A percentile compares a stretch with the other conserved stretches of the same genome.
phyloP scores from a whole-genome alignment of 1,284 basidiomycete genomes.

The Leccinum variabile region DNA sequence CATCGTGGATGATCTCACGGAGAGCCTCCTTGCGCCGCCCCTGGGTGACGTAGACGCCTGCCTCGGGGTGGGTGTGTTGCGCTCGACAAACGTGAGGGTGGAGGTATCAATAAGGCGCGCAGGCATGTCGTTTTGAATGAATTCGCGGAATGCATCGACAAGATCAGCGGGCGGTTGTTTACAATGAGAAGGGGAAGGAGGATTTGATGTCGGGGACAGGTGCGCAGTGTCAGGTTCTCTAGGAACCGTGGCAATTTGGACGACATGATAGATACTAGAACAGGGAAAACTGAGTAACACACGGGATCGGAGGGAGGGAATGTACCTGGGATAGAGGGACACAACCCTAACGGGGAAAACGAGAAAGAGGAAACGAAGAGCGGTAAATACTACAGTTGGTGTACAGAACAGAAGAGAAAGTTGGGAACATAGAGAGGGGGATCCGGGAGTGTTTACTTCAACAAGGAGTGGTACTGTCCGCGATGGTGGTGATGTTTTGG shows the following conservation, averaged over 20 bases:
- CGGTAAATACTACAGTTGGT: not conserved
- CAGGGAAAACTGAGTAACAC: not conserved
- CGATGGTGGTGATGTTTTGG: not conserved
- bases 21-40: constrained; percentile 12
- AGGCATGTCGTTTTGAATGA: constrained; percentile 29
- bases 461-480: not conserved
- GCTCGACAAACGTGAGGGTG: constrained; percentile 25
- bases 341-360: not conserved
- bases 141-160: not conserved
- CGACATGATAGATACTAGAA: not conserved
- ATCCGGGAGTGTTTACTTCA: not conserved
- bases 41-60: constrained; percentile 15
- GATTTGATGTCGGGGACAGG: not conserved
- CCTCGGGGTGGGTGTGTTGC: constrained; percentile 1
- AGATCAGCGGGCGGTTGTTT: not conserved
- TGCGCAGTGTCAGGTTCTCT: constrained; percentile 47
- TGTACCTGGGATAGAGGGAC: not conserved
- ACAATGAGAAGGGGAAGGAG: not conserved
- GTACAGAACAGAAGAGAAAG: not conserved
- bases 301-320: not conserved
- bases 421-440: not conserved
- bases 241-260: not conserved
- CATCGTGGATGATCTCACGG: constrained; percentile 21
- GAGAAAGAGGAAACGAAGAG: not conserved
- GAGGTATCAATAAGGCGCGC: constrained; percentile 29